phyloP scores from a whole-genome alignment of 2,329 filamentous ascomycete species.

The Trichoderma brevicompactum region DNA sequence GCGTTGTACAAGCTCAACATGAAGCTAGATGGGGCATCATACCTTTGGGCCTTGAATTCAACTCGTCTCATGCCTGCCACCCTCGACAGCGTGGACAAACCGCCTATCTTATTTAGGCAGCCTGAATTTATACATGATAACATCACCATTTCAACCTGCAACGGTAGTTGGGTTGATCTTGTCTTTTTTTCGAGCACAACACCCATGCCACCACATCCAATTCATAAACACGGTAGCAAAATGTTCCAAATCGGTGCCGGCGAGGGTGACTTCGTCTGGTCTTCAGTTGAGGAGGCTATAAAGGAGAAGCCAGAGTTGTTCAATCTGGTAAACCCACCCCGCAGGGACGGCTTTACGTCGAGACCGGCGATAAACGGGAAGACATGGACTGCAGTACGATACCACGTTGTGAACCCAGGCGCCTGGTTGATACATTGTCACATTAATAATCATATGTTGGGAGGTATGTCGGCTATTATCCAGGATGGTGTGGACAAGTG shows the following conservation, averaged over 20 bases:
- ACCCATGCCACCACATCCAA: conserved; percentile 58
- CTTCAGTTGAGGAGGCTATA: conserved; percentile 57
- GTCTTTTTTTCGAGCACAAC: conserved; percentile 51
- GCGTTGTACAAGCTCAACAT: conserved; percentile 51
- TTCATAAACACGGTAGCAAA: conserved; percentile 68
- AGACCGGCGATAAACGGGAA: conserved; percentile 32
- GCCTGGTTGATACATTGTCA: conserved; percentile 62
- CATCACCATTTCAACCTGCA: conserved; percentile 52
- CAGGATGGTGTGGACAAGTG: conserved; percentile 52
- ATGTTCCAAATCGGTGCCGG: conserved; percentile 61
- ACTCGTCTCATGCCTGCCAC: conserved; percentile 47
- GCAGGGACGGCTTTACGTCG: conserved; percentile 50
- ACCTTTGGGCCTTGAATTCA: conserved; percentile 58
- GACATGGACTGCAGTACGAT: conserved; percentile 56
- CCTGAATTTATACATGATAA: conserved; percentile 46
- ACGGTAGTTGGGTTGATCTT: conserved; percentile 60
- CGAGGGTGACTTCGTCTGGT: conserved; percentile 55
- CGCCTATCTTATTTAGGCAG: conserved; percentile 54
- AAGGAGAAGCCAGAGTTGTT: conserved; percentile 53
- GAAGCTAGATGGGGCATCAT: conserved; percentile 48
- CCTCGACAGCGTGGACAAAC: conserved; percentile 39
- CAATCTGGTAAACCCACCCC: conserved; percentile 61
- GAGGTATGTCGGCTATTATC: conserved; percentile 60
- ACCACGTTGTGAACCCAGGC: conserved; percentile 57
- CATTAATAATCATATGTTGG: conserved; percentile 56